Evolutionary conservation across 2,329 filamentous ascomycete genomes (phyloP), one percentile per base, ranked within the genome.

Genomic region (Cucurbitaria berberidis): DNA sequence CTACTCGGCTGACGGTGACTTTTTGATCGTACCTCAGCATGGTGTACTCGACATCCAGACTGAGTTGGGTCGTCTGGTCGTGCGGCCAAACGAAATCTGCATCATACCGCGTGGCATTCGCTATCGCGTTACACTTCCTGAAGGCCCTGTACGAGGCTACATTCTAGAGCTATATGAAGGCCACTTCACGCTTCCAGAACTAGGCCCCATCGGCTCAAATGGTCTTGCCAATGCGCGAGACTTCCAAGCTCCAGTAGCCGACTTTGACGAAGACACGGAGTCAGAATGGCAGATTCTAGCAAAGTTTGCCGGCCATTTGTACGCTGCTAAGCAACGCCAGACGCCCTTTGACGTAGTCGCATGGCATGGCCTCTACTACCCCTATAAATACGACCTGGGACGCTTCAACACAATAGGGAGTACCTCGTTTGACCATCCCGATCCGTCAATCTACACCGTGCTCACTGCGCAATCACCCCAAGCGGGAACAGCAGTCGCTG

Each of bases 1-100:
- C 73, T 96, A 93, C 80, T 93, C 89, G 3, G 88, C 91, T 0
- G 87, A 90, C 54, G 87, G 87, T 15, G 87, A 89, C 67, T 82
- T 87, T 55, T 75, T 89, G 46, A 86, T 89, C 41, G 80, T 89
- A 2, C 85, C 83, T 0, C 87, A 89, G 54, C 81, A 86, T 58
- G 87, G 87, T 11, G 77, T 82, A 0, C 77, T 90, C 1, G 84
- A 89, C 59, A 86, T 89, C 40, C 86, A 87, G 65, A 89, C 87
- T 2, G 87, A 89, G 65, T 80, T 89, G 15, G 87, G 87, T 4
- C 80, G 79, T 22, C 69, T 89, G 0, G 80, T 86, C 45, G 85
- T 89, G 5, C 84, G 86, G 3, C 87, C 86, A 0, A 86, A 86
- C n/a, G 87, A 89, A 68, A 83, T 89, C 27, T 82, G 80, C 44